Conservation (phyloP, 2,329 filamentous ascomycete species). For the Pseudogymnoascus sp. region DNA sequence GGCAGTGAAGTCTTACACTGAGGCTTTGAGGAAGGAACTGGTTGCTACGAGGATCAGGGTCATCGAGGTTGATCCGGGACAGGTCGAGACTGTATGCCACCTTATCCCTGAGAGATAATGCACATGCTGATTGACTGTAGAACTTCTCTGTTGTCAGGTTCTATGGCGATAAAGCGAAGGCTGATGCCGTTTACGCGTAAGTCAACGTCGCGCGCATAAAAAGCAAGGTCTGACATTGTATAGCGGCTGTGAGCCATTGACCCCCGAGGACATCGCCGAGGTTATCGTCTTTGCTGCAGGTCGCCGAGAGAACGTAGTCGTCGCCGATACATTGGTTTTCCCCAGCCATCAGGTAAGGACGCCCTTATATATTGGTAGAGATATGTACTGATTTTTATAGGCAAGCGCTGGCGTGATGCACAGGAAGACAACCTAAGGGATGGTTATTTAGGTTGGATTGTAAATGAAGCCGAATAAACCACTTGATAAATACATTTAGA, state of each 20-base stretch:
- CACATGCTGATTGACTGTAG: slow-evolving; percentile 29
- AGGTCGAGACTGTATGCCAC: slow-evolving; percentile 70
- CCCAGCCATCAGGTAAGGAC: slow-evolving; percentile 75
- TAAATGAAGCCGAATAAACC: neutral
- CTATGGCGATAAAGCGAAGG: slow-evolving; percentile 80
- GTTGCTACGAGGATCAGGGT: slow-evolving; percentile 72
- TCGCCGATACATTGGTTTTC: slow-evolving; percentile 81
- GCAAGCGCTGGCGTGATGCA: neutral
- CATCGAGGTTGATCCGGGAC: slow-evolving; percentile 84
- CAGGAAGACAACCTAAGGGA: neutral
- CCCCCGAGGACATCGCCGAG: slow-evolving; percentile 85
- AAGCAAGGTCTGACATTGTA: slow-evolving; percentile 14
- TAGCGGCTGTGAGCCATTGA: slow-evolving; percentile 72
- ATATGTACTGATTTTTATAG: neutral
- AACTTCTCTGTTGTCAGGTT: slow-evolving; percentile 88
- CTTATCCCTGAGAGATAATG: neutral
- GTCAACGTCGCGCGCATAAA: slow-evolving; percentile 26
- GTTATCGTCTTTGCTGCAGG: slow-evolving; percentile 79
- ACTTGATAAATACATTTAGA: neutral
- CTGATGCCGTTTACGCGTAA: slow-evolving; percentile 80
- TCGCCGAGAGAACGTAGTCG: slow-evolving; percentile 79
- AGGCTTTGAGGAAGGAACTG: slow-evolving; percentile 73
- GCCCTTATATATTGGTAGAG: slow-evolving; percentile 13
- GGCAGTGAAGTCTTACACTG: slow-evolving; percentile 77
- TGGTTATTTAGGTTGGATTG: neutral